Evolutionary conservation across 352 stramenopile species (phyloP).

Genomic region (Phytophthora hibernalis): DNA sequence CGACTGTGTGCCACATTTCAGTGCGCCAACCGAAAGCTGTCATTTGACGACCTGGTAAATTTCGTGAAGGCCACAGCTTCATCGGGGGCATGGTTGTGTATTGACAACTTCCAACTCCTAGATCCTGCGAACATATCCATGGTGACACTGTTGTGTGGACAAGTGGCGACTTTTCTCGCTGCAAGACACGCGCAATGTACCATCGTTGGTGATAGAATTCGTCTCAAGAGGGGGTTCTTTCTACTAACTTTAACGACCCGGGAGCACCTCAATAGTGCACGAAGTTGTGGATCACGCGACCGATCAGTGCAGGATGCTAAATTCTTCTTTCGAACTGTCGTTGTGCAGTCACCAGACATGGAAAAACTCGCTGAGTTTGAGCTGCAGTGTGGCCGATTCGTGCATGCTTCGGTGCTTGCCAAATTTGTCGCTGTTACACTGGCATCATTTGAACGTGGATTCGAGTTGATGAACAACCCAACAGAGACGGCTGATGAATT

Average conservation of each 20-base stretch:
- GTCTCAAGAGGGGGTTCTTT: slow-evolving; percentile 61
- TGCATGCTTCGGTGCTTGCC: slow-evolving; percentile 36
- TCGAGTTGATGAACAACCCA: slow-evolving; percentile 22
- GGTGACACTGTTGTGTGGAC: slow-evolving; percentile 49
- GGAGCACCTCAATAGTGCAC: neutral
- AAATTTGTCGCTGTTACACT: slow-evolving; percentile 47
- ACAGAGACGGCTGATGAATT: neutral
- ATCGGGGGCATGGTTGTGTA: slow-evolving; percentile 64
- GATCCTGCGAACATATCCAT: slow-evolving; percentile 23
- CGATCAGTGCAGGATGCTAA: slow-evolving; percentile 17
- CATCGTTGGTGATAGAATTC: slow-evolving; percentile 49
- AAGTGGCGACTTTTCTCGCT: slow-evolving; percentile 49
- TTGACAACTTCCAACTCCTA: slow-evolving; percentile 48
- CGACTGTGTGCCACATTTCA: slow-evolving; percentile 55
- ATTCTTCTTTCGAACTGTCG: slow-evolving; percentile 54
- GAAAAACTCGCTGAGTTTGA: slow-evolving; percentile 52
- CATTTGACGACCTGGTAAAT: slow-evolving; percentile 42
- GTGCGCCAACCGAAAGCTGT: slow-evolving; percentile 32
- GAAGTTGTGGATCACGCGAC: neutral
- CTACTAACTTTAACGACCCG: slow-evolving; percentile 23
- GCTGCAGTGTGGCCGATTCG: slow-evolving; percentile 46
- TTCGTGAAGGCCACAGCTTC: slow-evolving; percentile 62
- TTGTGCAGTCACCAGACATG: slow-evolving; percentile 47
- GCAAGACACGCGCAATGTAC: slow-evolving; percentile 49
- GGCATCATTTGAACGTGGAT: slow-evolving; percentile 37